Percentiles rank a stretch among this genome's conserved stretches.
Evolutionary conservation across 192 early-diverging fungal species (phyloP).

Genomic region (Podila epicladia): DNA sequence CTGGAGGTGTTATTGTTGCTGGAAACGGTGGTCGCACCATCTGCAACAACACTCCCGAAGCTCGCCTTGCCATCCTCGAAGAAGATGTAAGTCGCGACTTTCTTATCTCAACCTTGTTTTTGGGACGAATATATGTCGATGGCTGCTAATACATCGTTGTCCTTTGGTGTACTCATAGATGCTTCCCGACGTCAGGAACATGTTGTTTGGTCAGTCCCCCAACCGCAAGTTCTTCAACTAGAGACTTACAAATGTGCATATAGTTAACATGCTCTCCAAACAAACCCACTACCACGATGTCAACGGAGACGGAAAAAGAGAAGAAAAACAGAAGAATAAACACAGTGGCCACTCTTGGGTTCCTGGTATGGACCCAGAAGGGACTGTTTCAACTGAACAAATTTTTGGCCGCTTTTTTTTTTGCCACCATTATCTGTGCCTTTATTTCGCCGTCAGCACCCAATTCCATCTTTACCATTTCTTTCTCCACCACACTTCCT

Average conservation of each 20-base stretch:
- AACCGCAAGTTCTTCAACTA: constrained; percentile 94
- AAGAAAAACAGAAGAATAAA: too few relatives aligned
- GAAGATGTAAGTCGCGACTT: constrained; percentile 68
- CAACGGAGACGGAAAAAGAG: background rate
- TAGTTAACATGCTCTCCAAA: background rate
- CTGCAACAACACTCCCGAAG: constrained; percentile 91
- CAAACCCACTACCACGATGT: background rate
- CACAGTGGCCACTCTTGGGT: too few relatives aligned
- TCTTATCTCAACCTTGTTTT: background rate
- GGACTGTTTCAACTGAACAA: too few relatives aligned
- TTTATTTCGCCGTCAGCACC: background rate
- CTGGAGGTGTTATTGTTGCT: constrained; percentile 90
- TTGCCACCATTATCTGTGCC: constrained; percentile 42
- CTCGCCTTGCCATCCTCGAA: constrained; percentile 84
- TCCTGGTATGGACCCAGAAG: too few relatives aligned
- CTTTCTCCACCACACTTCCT: background rate
- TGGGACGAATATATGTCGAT: too few relatives aligned
- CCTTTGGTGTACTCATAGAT: constrained; percentile 60
- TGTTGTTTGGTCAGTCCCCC: constrained; percentile 91
- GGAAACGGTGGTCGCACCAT: constrained; percentile 82
- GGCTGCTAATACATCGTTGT: too few relatives aligned
- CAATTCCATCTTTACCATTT: background rate
- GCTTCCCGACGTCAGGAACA: constrained; percentile 92
- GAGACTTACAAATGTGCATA: background rate
- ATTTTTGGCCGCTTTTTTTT: constrained; percentile 8